phyloP scores from a whole-genome alignment of 371 early-diverging fungal species.

The Apophysomyces elegans region DNA sequence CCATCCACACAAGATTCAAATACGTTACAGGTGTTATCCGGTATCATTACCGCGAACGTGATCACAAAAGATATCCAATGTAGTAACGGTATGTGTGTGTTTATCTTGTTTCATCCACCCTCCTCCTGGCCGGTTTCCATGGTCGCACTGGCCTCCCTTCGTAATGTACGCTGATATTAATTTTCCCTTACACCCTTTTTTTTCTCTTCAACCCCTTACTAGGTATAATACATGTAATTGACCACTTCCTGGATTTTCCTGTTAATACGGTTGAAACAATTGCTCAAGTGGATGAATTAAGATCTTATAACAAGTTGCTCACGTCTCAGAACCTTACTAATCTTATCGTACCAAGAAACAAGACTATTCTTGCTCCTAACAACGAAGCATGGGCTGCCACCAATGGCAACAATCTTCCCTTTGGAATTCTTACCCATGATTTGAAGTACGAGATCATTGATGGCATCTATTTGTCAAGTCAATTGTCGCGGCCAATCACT shows the following conservation, averaged over 20 bases:
- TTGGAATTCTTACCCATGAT: constrained; percentile 42
- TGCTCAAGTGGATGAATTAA: constrained; percentile 19
- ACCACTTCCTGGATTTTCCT: constrained; percentile 25
- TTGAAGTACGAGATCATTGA: constrained; percentile 73
- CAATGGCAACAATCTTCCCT: constrained; percentile 15
- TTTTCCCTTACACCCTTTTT: not conserved
- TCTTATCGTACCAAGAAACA: constrained; percentile 17
- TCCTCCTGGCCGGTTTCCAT: not conserved
- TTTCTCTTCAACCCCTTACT: not conserved
- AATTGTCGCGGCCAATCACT: not conserved
- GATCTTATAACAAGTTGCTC: constrained; percentile 23
- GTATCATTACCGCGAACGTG: constrained; percentile 24
- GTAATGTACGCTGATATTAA: not conserved
- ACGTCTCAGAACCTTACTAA: constrained; percentile 27
- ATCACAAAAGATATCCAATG: constrained; percentile 23
- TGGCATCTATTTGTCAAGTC: constrained; percentile 11
- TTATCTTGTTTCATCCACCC: not conserved
- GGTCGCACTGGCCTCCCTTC: not conserved
- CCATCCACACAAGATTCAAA: constrained; percentile 13
- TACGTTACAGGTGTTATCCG: constrained; percentile 22
- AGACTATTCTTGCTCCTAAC: constrained; percentile 26
- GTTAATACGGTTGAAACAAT: constrained; percentile 22
- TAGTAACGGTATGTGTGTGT: constrained; percentile 29
- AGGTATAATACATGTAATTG: constrained; percentile 28
- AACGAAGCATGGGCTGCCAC: constrained; percentile 19